Percentiles rank a stretch among this genome's conserved stretches.
phyloP scores from a whole-genome alignment of 23 red algal species.

The Gracilaria vermiculophylla region DNA sequence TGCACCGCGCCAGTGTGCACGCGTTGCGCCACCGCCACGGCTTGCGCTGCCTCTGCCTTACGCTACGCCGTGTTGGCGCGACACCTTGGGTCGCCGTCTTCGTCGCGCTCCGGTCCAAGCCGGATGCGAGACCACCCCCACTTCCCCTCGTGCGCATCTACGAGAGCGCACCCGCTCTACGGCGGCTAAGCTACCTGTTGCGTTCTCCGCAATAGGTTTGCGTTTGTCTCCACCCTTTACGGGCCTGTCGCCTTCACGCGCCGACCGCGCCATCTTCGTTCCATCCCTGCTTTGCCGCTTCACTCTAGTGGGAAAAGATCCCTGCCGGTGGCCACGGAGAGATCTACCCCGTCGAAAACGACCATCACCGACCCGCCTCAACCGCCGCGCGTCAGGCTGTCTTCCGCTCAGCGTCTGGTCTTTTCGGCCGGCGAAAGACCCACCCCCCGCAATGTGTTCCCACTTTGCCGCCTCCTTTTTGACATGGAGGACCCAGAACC shows the following conservation, averaged over 20 bases:
- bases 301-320: background rate
- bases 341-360: background rate
- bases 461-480: conserved; percentile 15
- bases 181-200: background rate
- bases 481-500: background rate
- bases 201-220: background rate
- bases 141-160: background rate
- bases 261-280: background rate
- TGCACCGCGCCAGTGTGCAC: too few relatives aligned
- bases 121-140: background rate
- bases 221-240: background rate
- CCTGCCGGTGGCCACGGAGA: background rate
- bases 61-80: too few relatives aligned
- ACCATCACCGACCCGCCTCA: background rate
- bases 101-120: too few relatives aligned
- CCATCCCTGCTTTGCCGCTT: background rate
- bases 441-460: background rate
- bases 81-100: too few relatives aligned
- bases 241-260: background rate
- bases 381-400: background rate
- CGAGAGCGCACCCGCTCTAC: background rate
- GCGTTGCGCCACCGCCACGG: too few relatives aligned
- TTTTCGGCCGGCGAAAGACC: background rate
- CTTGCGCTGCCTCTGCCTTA: too few relatives aligned
- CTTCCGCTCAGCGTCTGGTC: background rate